Base-by-base conservation (phyloP, 129 eudicot genomes). In the Escallonia rubra region DNA sequence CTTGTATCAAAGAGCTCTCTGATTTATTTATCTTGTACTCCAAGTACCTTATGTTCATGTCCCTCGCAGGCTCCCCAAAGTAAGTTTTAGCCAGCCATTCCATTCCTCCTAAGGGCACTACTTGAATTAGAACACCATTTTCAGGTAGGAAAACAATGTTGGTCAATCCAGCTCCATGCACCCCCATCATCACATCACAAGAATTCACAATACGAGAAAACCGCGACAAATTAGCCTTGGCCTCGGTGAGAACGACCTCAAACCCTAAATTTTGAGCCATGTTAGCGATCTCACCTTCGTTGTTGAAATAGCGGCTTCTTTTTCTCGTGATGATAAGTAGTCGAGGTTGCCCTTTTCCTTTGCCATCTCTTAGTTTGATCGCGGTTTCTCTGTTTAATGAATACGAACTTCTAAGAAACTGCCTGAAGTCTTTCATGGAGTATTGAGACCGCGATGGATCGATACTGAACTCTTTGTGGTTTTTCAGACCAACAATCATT, bases 111-210 rank as follows among this genome's bases (percentile, higher is more conserved):
- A 76, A 41, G 3, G 93, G 96, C 42, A 88, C 69, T 8, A 91
- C 81, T 75, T 88, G 90, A 51, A 91, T 69, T 14, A 88, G 50
- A 51, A 85, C 79, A 4, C 86, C 94, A 62, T 81, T 81, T 67
- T 77, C 86, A 14, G 96, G 97, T 4, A 88, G 69, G 44, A 80
- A 91, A 47, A 83, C 79, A 80, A 85, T 81, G 55, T 87, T 91
- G 34, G 97, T 88, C 10, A 91, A 58, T 52, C 96, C 97, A n/a
- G 97, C 96, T 0, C 97, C 97, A 69, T 88, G 96, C 57, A 91
- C 90, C 38, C 90, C 97, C 76, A 88, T 64, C 78, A 91, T 81
- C 69, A 83, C 96, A 71, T 91, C 97, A 40, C 85, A 80, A 7
- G 88, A 76, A 69, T 91, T 91, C 72, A 88, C 87, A 13, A 81